These are phyloP conservation scores for Phaseolus lunatus DNA, from an alignment of 306 rosid species.

Conservation along the genomic window DNA sequence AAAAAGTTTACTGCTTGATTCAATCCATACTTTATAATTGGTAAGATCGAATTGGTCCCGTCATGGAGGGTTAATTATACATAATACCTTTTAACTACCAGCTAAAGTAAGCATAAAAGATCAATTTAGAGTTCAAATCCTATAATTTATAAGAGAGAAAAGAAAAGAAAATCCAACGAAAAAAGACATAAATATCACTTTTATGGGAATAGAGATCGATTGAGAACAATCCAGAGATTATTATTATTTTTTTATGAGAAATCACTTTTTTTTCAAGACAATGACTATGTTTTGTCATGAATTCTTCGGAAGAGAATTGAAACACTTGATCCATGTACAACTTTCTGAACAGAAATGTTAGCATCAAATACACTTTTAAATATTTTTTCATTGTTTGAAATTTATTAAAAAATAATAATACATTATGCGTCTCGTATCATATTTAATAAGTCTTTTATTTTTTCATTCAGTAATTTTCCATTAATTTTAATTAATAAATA, in stretches of 20 bases:
- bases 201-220: not conserved
- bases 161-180: not conserved
- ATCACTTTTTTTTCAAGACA: not conserved
- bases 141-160: not conserved
- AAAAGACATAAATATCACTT: not conserved
- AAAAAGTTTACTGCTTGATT: too few species aligned
- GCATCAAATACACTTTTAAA: too few species aligned
- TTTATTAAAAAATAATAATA: too few species aligned
- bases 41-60: not conserved
- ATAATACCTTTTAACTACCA: not conserved
- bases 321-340: not conserved
- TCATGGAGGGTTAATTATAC: not conserved
- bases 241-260: not conserved
- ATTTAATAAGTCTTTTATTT: too few species aligned
- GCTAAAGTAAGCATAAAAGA: not conserved
- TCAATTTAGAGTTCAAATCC: slow-evolving; percentile 6
- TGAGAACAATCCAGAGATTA: not conserved
- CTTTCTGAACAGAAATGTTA: too few species aligned
- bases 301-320: not conserved
- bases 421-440: too few species aligned
- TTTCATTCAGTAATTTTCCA: too few species aligned
- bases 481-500: too few species aligned
- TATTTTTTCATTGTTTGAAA: too few species aligned
- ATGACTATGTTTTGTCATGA: not conserved
- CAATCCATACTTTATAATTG: not conserved